Evolutionary conservation across 495 filamentous ascomycete genomes (phyloP), one percentile per base, ranked within the genome.

Genomic region (Aspergillus nanangensis): DNA sequence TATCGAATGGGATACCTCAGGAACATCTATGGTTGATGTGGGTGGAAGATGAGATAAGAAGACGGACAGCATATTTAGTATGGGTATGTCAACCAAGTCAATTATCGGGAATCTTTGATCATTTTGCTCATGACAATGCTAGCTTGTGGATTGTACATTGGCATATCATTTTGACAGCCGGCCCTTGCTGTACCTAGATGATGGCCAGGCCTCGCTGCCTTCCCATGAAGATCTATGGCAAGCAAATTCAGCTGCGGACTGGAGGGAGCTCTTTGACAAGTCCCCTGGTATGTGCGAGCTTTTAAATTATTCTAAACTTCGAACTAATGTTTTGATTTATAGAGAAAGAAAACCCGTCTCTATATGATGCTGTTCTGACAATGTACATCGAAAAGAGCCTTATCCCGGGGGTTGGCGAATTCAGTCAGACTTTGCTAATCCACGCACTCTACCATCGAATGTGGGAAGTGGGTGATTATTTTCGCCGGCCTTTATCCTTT

Each of bases 401-500:
- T 7, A 57, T 65, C 3, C 50, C 65, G 3, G 62, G 53, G 2
- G 67, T 67, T 23, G 70, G 71, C 10, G 74, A 77, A 39, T 75
- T 79, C 46, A 65, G 65, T 19, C 63, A 72, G 4, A 64, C 75
- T 22, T 56, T 79, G 10, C 56, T 71, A 4, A 70, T 77, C 20
- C 75, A 79, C 48, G 75, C 66, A 3, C 54, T 79, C 13, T 75
- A 72, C 35, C 69, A 73, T 18, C 64, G 72, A 24, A 69, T 69
- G 50, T 79, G 73, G 73, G 71, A 77, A 60, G 72, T 79, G 3
- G 65, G 65, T 7, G 62, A 65, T 22, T 77, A 78, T 37, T 70
- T 70, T 27, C 62, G 58, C 15, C 61, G 70, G 9, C 67, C 70
- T 0, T 60, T 79, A 13, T 70, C 73, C 1, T 69, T 66, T 37